Evolutionary conservation across 768 basidiomycete genomes (phyloP).

Genomic region (Psilocybe sp.): DNA sequence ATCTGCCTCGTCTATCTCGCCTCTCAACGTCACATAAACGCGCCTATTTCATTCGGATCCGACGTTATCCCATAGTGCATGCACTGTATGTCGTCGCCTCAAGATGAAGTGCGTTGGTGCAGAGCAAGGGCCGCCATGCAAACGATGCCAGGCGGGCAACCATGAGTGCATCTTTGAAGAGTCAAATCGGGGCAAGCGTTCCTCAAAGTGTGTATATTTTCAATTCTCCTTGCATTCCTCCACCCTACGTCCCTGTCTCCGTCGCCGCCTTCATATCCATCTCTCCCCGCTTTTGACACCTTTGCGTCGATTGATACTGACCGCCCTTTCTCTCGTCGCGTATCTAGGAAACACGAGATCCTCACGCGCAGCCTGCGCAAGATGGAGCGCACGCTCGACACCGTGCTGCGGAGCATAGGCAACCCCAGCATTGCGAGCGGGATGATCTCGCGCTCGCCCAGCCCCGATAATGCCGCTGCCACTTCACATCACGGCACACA

Average conservation of each 20-base stretch:
- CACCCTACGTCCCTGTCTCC: too few species aligned
- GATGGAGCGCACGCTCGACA: slow-evolving; percentile 92
- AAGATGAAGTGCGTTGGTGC: slow-evolving; percentile 95
- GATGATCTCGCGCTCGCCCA: slow-evolving; percentile 76
- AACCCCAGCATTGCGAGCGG: slow-evolving; percentile 78
- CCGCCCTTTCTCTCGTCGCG: too few species aligned
- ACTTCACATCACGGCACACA: slow-evolving; percentile 51
- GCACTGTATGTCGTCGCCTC: slow-evolving; percentile 85
- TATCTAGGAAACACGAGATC: slow-evolving; percentile 74
- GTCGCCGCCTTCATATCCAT: too few species aligned
- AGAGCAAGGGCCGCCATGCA: slow-evolving; percentile 89
- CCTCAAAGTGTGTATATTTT: slow-evolving; percentile 59
- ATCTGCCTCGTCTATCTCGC: too few species aligned
- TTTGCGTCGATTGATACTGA: slow-evolving; percentile 13
- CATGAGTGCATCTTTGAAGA: slow-evolving; percentile 98
- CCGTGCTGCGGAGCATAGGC: slow-evolving; percentile 83
- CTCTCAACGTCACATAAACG: too few species aligned
- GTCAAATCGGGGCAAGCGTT: slow-evolving; percentile 90
- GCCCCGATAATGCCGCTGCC: slow-evolving; percentile 44
- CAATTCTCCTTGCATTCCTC: too few species aligned
- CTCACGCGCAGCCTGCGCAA: slow-evolving; percentile 79
- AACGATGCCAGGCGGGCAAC: slow-evolving; percentile 72
- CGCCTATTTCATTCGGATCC: slow-evolving; percentile 10
- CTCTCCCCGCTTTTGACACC: slow-evolving; percentile 20
- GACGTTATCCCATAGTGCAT: slow-evolving; percentile 54